Base-by-base conservation (phyloP, 148 eudicot species). In the Amaranthus cruentus region DNA sequence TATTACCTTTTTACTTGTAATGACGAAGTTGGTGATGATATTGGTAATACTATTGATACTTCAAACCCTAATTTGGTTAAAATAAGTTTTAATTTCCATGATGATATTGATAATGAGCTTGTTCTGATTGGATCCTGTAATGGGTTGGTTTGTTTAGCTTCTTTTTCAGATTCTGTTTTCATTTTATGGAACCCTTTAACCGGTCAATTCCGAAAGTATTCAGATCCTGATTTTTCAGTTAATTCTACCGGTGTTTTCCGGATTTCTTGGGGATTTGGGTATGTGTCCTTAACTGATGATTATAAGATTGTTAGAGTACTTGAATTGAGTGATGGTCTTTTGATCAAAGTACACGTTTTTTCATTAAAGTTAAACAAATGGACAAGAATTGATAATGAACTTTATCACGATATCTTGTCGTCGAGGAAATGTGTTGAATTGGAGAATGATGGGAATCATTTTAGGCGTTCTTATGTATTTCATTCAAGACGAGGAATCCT, bases 121-220 rank as follows among this genome's bases (percentile, higher is more conserved):
- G 65, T 48, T 60, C n/a, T 72, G 57, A 60, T 72, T 6, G 75
- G 66, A 5, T 61, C 58, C 6, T 72, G 75, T 72, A 72, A 72
- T 72, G 75, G 67, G 47, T 61, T 72, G 67, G 68, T 72, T 15
- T 72, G 75, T 61, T 50, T 72, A n/a, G 75, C 67, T 60, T 60
- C 67, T 49, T 9, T 6, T 57, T 7, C 9, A 18, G 67, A 7
- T 38, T n/a, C 2, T 55, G 46, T 55, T 42, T 72, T 60, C 49
- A 28, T 60, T 60, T 28, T 72, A 14, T 72, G 66, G 67, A 72
- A 72, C 57, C 75, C 75, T 3, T 6, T 60, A 12, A 72, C 57
- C 12, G 47, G 18, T 0, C 9, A 61, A 18, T 61, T 50, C 7
- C 7, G 7, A 6, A 21, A 72, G 38, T 60, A 47, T 50, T 11